Evolutionary conservation across 345 rosid species (phyloP), one percentile per base, ranked within the genome.

Genomic region (Alliaria petiolata): DNA sequence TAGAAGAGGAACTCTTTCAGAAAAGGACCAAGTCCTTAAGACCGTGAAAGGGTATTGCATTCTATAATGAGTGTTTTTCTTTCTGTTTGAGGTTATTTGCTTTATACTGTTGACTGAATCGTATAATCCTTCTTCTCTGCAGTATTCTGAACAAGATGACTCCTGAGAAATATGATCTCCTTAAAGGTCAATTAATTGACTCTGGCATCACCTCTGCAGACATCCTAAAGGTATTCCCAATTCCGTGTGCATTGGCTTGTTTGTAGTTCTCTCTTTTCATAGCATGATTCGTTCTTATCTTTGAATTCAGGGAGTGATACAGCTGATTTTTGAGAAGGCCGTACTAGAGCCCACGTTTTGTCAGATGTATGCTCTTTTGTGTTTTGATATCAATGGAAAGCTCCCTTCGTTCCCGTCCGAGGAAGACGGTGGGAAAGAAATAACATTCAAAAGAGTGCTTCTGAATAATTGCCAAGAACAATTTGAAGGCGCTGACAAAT

Each of bases 331-430:
- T 70, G 97, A 95, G 30, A 91, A 95, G 83, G 96, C 99, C 65
- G 93, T 93, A 19, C 78, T 91, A 58, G 97, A 93, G 69, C 99
- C 95, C 66, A 91, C 95, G 20, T 91, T 93, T 70, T 93, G 99
- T 71, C 91, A 87, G 53, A 91, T 93, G 97, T 91, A 86, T 78
- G 93, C 99, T 6, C 90, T 78, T 79, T 74, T 95, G 72, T 91
- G 99, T 47, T 89, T 75, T 64, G 95, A 95, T 69, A 91, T 95
- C 55, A 85, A 83, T 51, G 84, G 79, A 20, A 89, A 85, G 81
- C 91, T 95, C 19, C 97, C 90, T 17, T 76, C 84, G n/a, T 95
- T 87, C 69, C 96, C 96, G 34, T 79, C 99, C 0, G 99, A 95
- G 1, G 97, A 87, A 76, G 89, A 89, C 1, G 95, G 76, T 31